phyloP scores from a whole-genome alignment of 2,329 filamentous ascomycete genomes.

The Colletotrichum tanaceti region DNA sequence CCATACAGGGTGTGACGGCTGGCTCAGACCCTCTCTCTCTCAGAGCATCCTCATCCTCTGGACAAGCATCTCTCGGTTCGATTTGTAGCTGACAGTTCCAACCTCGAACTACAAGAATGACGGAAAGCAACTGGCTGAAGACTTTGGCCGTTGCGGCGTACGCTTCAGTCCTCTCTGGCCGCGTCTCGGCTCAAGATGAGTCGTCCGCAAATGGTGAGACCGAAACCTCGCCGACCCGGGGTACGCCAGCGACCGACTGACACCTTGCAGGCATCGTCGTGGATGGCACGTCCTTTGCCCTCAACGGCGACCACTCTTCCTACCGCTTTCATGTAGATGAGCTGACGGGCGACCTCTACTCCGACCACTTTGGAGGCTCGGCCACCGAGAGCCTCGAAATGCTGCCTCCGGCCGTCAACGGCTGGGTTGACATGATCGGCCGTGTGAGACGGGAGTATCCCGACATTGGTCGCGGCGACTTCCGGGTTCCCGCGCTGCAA shows the following conservation, averaged over 20 bases:
- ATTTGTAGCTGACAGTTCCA: not conserved
- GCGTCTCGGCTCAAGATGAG: constrained; percentile 4
- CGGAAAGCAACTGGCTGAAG: constrained; percentile 2
- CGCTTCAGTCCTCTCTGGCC: not conserved
- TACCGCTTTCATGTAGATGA: constrained; percentile 73
- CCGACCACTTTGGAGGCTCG: constrained; percentile 71
- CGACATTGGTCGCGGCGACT: constrained; percentile 72
- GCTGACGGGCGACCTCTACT: constrained; percentile 65
- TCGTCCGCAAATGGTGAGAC: constrained; percentile 16
- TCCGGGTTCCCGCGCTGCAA: constrained; percentile 69
- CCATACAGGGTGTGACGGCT: not conserved
- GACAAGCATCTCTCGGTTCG: not conserved
- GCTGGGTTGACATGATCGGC: constrained; percentile 65
- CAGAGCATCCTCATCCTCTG: not conserved
- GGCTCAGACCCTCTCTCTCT: not conserved
- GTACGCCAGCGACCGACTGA: not conserved
- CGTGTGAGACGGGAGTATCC: constrained; percentile 70
- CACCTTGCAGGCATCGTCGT: constrained; percentile 59
- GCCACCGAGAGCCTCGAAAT: constrained; percentile 58
- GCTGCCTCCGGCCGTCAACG: constrained; percentile 54
- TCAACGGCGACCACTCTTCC: constrained; percentile 67
- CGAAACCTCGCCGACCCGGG: rapidly evolving
- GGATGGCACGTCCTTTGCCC: constrained; percentile 66
- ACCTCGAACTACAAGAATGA: not conserved
- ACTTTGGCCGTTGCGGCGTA: constrained; percentile 21